These are phyloP conservation scores for Pisolithus orientalis DNA, from an alignment of 768 basidiomycete species.

Conservation along the genomic window DNA sequence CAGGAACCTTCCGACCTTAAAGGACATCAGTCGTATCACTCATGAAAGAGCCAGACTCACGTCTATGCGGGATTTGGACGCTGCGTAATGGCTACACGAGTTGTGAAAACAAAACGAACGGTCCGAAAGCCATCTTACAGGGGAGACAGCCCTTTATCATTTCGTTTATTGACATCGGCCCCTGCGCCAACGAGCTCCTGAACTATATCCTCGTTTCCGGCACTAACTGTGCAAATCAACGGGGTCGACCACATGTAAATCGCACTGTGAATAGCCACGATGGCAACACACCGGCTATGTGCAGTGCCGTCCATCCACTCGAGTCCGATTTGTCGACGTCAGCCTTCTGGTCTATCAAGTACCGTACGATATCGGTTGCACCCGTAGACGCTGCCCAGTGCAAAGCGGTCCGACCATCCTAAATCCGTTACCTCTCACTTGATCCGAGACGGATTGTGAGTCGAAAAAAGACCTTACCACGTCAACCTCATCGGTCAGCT, in stretches of 20 bases:
- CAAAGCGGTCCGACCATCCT: conserved; percentile 80
- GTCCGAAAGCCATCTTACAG: conserved; percentile 47
- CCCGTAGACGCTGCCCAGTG: conserved; percentile 83
- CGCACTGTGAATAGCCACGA: background rate
- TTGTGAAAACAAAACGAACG: background rate
- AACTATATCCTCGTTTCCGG: conserved; percentile 71
- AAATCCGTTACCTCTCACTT: background rate
- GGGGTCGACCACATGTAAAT: background rate
- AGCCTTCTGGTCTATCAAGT: conserved; percentile 64
- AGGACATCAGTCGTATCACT: conserved; percentile 21
- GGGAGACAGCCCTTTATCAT: conserved; percentile 78
- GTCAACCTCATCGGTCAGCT: conserved; percentile 56
- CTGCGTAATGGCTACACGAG: conserved; percentile 75
- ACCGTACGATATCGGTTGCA: conserved; percentile 57
- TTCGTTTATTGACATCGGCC: conserved; percentile 73
- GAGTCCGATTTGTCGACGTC: conserved; percentile 60
- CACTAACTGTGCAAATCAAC: conserved; percentile 50
- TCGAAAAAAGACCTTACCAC: conserved; percentile 34
- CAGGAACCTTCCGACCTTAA: conserved; percentile 80
- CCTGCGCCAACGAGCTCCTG: conserved; percentile 76
- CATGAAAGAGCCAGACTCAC: conserved; percentile 33
- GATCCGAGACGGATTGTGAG: rapidly evolving
- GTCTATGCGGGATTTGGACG: conserved; percentile 84
- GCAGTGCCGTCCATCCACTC: conserved; percentile 73
- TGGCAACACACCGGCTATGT: conserved; percentile 57